phyloP scores from a whole-genome alignment of 1,139 yeast genomes.

The Yamadazyma siamensis region DNA sequence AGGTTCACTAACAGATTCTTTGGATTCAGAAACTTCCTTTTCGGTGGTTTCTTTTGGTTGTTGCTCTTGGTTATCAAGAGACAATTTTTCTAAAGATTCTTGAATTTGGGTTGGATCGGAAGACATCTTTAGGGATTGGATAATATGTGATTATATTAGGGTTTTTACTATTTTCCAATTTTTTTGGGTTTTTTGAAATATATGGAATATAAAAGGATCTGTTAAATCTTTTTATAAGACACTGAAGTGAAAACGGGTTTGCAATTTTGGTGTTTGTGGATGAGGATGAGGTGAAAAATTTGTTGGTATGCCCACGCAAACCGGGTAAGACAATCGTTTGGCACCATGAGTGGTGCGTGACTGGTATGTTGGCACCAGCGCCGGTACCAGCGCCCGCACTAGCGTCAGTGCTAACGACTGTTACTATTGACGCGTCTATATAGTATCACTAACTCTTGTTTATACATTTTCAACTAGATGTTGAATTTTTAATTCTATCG shows the following conservation, averaged over 20 bases:
- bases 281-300: slow-evolving; percentile 7
- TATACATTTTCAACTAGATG: slow-evolving; percentile 1
- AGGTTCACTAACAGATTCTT: slow-evolving; percentile 44
- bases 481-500: slow-evolving; percentile 47
- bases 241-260: background rate
- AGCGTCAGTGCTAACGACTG: no score
- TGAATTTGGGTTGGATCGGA: slow-evolving; percentile 40
- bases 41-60: slow-evolving; percentile 23
- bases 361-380: no score
- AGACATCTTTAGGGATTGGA: slow-evolving; percentile 36
- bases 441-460: slow-evolving; percentile 1
- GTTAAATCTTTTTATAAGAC: slow-evolving; percentile 1
- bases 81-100: slow-evolving; percentile 57
- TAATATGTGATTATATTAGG: slow-evolving; percentile 6
- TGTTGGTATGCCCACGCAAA: slow-evolving; percentile 4
- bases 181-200: slow-evolving; percentile 8
- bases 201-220: slow-evolving; percentile 1
- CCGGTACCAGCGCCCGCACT: no score
- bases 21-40: slow-evolving; percentile 23
- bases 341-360: no score
- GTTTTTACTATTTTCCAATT: slow-evolving; percentile 10
- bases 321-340: no score
- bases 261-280: slow-evolving; percentile 3
- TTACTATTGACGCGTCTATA: no score
- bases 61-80: slow-evolving; percentile 43